Evolutionary conservation across 169 alveolate species (phyloP), one percentile per base, ranked within the genome.

Genomic region (Eimeria acervulina): DNA sequence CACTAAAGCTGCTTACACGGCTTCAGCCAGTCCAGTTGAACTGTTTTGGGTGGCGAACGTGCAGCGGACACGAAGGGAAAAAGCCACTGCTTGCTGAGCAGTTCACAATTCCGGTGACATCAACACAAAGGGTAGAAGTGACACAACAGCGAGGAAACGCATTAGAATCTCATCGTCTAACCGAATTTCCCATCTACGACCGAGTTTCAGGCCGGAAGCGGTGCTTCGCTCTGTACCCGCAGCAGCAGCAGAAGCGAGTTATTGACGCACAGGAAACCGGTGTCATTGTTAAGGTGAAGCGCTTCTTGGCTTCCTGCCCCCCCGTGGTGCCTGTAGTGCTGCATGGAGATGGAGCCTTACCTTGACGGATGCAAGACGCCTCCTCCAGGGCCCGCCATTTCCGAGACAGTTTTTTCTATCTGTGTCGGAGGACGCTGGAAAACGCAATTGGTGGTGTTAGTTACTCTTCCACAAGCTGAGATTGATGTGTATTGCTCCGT

Each of bases 171-270:
- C 81, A 33, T 36, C n/a, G 21, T 70, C 38, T 70, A 70, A n/a
- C 47, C 5, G 13, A 33, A 70, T 15, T 70, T 0, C 15, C 81
- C 51, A 36, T 4, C n/a, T 13, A 70, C 51, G 78, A n/a, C 78
- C 38, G 28, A n/a, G 38, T 23, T 66, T 28, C 21, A 6, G 42
- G n/a, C 47, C 51, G 23, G 33, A 70, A 36, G 26, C 51, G 28
- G 81, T 31, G 31, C 44, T 12, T 78, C 63, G 61, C 88, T 8
- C 42, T 78, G 36, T 26, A 12, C 88, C 85, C 7, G 85, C 55
- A 36, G 85, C 88, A 7, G 66, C 88, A 40, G 66, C 88, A 42
- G 21, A 61, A 72, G 84, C 84, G 84, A 6, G 1, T 42, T 36
- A 0, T 74, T n/a, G 63, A 78, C 63, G 66, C 63, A 23, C 33